Base-by-base conservation (phyloP, 306 rosid species). In the Begonia masoniana region DNA sequence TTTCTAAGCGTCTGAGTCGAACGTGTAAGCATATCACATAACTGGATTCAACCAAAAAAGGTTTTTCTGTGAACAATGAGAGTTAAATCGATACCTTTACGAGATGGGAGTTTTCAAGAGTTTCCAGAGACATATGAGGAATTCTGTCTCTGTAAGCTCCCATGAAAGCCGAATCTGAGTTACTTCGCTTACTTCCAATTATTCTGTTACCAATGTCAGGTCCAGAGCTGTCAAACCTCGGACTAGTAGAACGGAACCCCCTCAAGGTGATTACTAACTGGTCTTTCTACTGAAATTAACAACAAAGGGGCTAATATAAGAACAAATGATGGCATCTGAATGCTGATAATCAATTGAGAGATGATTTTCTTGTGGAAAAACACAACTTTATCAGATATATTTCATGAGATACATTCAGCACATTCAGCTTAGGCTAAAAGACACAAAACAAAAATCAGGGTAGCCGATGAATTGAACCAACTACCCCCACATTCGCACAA, bases 191-290 rank as follows among this genome's bases (percentile, higher is more conserved):
- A 31, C 39, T 83, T 65, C 94, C 94, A 15, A 68, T 70, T 58
- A 85, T 15, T 64, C 94, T 72, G 55, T 79, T 83, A 57, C 82
- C 73, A n/a, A 74, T 76, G 71, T 83, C 94, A 17, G 73, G 67
- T 67, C 78, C 88, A 17, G 96, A 85, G 58, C 76, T 66, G 50
- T 91, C 96, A 65, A 82, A 81, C 65, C 92, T 83, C 0, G 84
- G 78, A 45, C 94, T 80, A 73, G n/a, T 81, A 91, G 70, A 75
- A 86, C 43, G 99, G 96, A 69, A 91, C 78, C 60, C 94, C 99
- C 72, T 86, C 91, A 0, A 89, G 91, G 77, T 82, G 89, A 70
- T 76, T 79, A 55, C 82, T 80, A 48, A 57, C 79, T 57, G 80
- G 94, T 62, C 82, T 77, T 68, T 85, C 97, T 83, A 75, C 50